Evolutionary conservation across 345 rosid genomes (phyloP).

Genomic region (Rubroshorea leprosula): DNA sequence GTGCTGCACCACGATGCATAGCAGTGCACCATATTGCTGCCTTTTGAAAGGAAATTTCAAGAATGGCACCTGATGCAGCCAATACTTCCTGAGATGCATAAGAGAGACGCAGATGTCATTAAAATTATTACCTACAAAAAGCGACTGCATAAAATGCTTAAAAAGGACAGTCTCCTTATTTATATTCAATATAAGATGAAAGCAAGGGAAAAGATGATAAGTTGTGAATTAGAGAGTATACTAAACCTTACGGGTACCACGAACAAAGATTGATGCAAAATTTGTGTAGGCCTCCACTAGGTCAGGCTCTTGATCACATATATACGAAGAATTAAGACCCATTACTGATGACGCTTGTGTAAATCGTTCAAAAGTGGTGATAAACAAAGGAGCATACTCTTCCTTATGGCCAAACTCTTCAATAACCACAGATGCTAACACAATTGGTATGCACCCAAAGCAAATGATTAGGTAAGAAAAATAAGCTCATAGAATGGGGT

Average conservation of each 20-base stretch:
- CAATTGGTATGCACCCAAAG: background rate
- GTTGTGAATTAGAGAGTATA: background rate
- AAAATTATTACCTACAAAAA: constrained; percentile 4
- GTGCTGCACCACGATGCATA: constrained; percentile 98
- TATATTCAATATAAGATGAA: constrained; percentile 4
- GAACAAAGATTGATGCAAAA: constrained; percentile 75
- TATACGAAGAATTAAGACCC: constrained; percentile 82
- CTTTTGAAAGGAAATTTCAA: constrained; percentile 90
- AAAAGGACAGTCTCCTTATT: constrained; percentile 3
- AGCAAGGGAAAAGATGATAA: background rate
- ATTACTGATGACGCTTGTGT: constrained; percentile 72
- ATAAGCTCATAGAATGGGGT: background rate
- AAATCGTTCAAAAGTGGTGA: constrained; percentile 78
- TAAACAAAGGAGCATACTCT: constrained; percentile 71
- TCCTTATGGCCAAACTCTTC: constrained; percentile 90
- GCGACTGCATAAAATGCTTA: constrained; percentile 3
- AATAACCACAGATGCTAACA: constrained; percentile 73
- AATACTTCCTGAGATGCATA: constrained; percentile 56
- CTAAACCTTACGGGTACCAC: constrained; percentile 69
- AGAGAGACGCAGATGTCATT: constrained; percentile 9
- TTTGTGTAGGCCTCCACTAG: constrained; percentile 89
- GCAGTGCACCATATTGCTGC: constrained; percentile 97
- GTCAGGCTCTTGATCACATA: constrained; percentile 99
- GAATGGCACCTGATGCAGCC: constrained; percentile 66
- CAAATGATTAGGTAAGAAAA: background rate